A percentile compares a stretch with the other conserved stretches of the same genome.
Evolutionary conservation across 208 protist species (phyloP).

Genomic region (Angomonas ambiguus): DNA sequence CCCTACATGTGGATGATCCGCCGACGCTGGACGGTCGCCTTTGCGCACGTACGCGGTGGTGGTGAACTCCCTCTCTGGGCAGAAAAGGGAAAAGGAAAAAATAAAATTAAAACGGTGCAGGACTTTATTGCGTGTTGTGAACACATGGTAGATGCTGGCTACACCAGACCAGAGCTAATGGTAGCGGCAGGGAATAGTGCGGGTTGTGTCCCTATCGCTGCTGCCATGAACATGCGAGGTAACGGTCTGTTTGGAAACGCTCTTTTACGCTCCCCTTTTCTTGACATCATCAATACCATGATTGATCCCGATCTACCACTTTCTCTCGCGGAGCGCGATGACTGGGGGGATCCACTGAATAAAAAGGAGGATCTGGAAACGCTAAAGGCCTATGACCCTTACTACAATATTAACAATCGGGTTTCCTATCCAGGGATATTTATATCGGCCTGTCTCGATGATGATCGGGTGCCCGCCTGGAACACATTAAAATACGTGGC

Average conservation of each 20-base stretch:
- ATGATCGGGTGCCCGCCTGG: conserved; percentile 88
- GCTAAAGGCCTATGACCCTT: conserved; percentile 80
- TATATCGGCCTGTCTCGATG: conserved; percentile 85
- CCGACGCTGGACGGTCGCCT: conserved; percentile 83
- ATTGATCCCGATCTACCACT: conserved; percentile 85
- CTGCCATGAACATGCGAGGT: conserved; percentile 89
- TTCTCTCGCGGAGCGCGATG: conserved; percentile 87
- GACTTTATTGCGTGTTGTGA: conserved; percentile 93
- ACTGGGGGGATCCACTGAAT: conserved; percentile 93
- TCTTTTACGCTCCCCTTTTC: conserved; percentile 88
- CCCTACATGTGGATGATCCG: conserved; percentile 92
- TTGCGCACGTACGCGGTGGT: conserved; percentile 92
- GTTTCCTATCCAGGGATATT: conserved; percentile 90
- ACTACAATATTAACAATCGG: conserved; percentile 90
- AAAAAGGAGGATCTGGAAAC: conserved; percentile 48
- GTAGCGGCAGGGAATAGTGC: conserved; percentile 88
- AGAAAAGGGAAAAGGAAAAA: conserved; percentile 63
- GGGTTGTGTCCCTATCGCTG: conserved; percentile 92
- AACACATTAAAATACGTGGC: conserved; percentile 89
- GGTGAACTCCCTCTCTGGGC: conserved; percentile 87
- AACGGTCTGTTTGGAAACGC: conserved; percentile 82
- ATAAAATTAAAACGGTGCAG: conserved; percentile 86
- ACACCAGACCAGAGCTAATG: conserved; percentile 84
- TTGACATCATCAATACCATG: conserved; percentile 94
- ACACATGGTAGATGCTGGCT: conserved; percentile 86